phyloP scores from a whole-genome alignment of 306 rosid genomes.

The Heteromeles arbutifolia region DNA sequence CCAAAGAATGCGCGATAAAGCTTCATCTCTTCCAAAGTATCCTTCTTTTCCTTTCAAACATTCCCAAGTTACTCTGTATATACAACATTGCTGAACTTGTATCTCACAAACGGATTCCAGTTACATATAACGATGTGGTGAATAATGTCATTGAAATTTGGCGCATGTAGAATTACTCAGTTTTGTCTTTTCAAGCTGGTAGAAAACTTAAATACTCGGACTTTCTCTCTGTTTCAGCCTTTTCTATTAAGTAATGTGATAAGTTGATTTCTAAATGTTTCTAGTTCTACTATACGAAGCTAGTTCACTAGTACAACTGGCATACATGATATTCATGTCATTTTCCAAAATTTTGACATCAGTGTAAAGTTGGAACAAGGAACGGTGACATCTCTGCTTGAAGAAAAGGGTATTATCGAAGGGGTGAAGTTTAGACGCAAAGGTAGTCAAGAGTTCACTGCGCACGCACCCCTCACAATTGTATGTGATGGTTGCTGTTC shows the following conservation, averaged over 20 bases:
- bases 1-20: slow-evolving; percentile 42
- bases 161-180: background rate
- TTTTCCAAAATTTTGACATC: background rate
- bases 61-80: background rate
- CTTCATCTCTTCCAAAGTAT: slow-evolving; percentile 35
- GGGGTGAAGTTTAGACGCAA: slow-evolving; percentile 6
- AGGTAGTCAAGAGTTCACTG: background rate
- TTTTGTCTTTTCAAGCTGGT: background rate
- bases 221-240: background rate
- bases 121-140: background rate
- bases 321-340: background rate
- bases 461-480: slow-evolving; percentile 40
- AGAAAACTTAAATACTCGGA: background rate
- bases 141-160: background rate
- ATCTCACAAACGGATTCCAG: background rate
- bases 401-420: background rate
- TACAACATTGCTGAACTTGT: background rate
- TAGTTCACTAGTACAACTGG: background rate
- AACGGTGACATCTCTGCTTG: background rate
- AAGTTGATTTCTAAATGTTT: background rate
- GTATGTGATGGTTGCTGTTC: slow-evolving; percentile 52
- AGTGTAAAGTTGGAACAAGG: slow-evolving; percentile 12
- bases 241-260: background rate
- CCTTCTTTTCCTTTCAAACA: background rate
- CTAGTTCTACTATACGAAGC: background rate